These are phyloP conservation scores for Hippophae tibetana DNA, from an alignment of 306 rosid genomes.

Conservation along the genomic window DNA sequence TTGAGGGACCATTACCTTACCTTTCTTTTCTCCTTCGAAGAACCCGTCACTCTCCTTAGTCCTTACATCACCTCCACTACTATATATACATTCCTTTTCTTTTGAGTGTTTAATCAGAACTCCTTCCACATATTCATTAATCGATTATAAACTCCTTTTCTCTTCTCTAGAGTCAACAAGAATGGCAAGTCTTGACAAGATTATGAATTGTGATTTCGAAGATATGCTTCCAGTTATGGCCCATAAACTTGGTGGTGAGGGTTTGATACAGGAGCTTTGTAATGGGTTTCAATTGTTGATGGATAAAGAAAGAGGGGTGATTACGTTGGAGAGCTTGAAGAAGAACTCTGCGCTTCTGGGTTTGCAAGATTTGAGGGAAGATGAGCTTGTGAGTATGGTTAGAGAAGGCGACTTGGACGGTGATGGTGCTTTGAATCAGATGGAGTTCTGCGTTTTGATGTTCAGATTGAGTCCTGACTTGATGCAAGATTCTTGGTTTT, in stretches of 20 bases:
- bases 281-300: conserved; percentile 68
- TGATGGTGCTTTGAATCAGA: conserved; percentile 62
- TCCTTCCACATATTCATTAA: neutral
- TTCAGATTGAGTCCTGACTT: conserved; percentile 78
- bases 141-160: too few relatives aligned
- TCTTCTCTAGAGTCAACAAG: neutral
- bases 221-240: conserved; percentile 83
- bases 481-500: conserved; percentile 63
- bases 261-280: conserved; percentile 70
- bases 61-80: neutral
- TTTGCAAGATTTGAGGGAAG: conserved; percentile 53
- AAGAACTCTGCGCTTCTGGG: conserved; percentile 52
- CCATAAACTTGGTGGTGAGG: conserved; percentile 69
- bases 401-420: conserved; percentile 74
- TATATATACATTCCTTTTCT: neutral
- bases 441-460: conserved; percentile 97
- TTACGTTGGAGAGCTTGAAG: conserved; percentile 66
- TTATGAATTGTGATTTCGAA: conserved; percentile 28
- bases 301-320: conserved; percentile 68
- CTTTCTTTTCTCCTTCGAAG: conserved; percentile 27
- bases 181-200: conserved; percentile 38
- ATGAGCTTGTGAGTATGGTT: conserved; percentile 70
- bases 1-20: conserved; percentile 3
- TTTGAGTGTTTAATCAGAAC: neutral
- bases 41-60: conserved; percentile 12